phyloP scores from a whole-genome alignment of 352 stramenopile genomes.

The Globisporangium irregulare region DNA sequence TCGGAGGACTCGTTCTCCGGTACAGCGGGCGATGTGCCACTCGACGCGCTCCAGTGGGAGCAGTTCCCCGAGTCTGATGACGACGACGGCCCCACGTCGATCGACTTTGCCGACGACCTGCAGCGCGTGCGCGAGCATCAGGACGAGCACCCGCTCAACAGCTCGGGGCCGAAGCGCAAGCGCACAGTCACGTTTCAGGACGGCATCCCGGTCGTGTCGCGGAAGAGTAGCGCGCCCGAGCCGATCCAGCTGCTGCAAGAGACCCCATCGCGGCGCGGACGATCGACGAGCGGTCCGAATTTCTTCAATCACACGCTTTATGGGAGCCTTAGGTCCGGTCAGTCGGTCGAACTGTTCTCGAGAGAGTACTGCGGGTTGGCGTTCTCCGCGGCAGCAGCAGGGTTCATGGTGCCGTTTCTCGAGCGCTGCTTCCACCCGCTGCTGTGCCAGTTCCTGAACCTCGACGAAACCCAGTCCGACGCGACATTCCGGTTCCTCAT shows the following conservation, averaged over 20 bases:
- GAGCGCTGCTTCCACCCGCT: constrained; percentile 61
- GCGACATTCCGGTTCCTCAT: constrained; percentile 53
- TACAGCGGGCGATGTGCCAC: constrained; percentile 25
- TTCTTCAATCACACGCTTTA: constrained; percentile 80
- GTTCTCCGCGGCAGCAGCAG: constrained; percentile 48
- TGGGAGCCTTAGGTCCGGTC: constrained; percentile 54
- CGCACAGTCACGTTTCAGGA: constrained; percentile 57
- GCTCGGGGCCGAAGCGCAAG: constrained; percentile 33
- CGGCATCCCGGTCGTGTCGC: constrained; percentile 51
- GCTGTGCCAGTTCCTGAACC: constrained; percentile 51
- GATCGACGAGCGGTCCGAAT: constrained; percentile 48
- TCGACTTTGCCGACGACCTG: constrained; percentile 21
- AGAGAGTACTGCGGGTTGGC: constrained; percentile 58
- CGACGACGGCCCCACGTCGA: constrained; percentile 12
- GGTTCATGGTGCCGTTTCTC: constrained; percentile 71
- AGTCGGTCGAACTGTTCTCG: constrained; percentile 55
- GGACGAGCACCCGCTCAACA: constrained; percentile 11
- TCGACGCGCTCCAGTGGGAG: constrained; percentile 48
- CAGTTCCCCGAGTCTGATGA: constrained; percentile 29
- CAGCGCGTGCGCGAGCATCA: constrained; percentile 15
- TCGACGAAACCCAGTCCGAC: constrained; percentile 42
- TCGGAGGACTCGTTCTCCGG: constrained; percentile 70
- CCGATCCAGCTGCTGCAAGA: constrained; percentile 70
- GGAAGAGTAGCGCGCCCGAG: constrained; percentile 57
- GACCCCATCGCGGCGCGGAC: constrained; percentile 31